These are phyloP conservation scores for Kluyveromyces wickerhamii DNA, from an alignment of 805 yeast genomes.

Conservation along the genomic window DNA sequence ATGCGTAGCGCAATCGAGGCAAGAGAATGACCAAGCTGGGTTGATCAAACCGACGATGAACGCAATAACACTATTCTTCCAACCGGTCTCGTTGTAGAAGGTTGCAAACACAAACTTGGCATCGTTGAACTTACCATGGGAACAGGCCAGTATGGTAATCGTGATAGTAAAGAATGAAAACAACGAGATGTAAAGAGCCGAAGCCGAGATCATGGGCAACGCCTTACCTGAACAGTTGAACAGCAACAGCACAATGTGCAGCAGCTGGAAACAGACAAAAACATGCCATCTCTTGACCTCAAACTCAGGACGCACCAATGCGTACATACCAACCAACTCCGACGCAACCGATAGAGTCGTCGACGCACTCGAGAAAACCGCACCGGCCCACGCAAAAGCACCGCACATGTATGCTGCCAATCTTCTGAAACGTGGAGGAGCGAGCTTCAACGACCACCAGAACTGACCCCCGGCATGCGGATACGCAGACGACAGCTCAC, in stretches of 20 bases:
- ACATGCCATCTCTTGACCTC: slow-evolving; percentile 47
- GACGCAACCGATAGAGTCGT: slow-evolving; percentile 51
- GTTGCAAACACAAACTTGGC: slow-evolving; percentile 52
- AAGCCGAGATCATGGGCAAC: slow-evolving; percentile 43
- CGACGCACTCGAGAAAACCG: slow-evolving; percentile 57
- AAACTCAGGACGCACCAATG: slow-evolving; percentile 27
- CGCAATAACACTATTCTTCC: slow-evolving; percentile 52
- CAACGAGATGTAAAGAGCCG: slow-evolving; percentile 48
- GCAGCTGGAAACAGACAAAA: slow-evolving; percentile 43
- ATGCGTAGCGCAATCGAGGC: slow-evolving; percentile 66
- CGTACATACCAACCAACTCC: slow-evolving; percentile 45
- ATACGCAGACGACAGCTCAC: slow-evolving; percentile 49
- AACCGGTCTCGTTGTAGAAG: slow-evolving; percentile 54
- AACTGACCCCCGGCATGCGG: slow-evolving; percentile 63
- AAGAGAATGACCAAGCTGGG: slow-evolving; percentile 65
- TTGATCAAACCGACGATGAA: slow-evolving; percentile 60
- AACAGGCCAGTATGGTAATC: slow-evolving; percentile 46
- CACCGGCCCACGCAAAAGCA: slow-evolving; percentile 56
- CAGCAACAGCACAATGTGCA: slow-evolving; percentile 39
- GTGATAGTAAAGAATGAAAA: slow-evolving; percentile 49
- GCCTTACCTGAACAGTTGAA: slow-evolving; percentile 50
- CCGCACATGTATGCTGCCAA: slow-evolving; percentile 55
- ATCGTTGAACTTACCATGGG: slow-evolving; percentile 47
- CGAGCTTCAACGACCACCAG: slow-evolving; percentile 50
- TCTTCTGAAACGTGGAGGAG: slow-evolving; percentile 37